A percentile compares a stretch with the other conserved stretches of the same genome.
Evolutionary conservation across 768 basidiomycete genomes (phyloP).

Genomic region (Lepiota brunneoincarnata): DNA sequence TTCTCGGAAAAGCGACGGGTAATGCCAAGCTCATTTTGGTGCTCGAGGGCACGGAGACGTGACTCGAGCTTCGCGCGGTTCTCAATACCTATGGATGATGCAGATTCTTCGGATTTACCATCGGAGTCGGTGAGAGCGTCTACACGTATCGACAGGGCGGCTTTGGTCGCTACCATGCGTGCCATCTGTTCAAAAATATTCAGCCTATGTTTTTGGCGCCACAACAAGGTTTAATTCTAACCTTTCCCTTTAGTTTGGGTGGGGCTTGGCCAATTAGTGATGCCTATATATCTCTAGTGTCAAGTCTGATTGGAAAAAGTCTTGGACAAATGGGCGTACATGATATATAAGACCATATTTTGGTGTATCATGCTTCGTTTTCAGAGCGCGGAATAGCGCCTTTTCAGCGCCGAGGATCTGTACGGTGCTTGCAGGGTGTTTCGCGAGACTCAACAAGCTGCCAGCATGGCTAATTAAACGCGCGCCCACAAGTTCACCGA

Average conservation of each 20-base stretch:
- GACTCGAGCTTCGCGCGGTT: conserved; percentile 96
- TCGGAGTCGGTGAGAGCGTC: conserved; percentile 94
- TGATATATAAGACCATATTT: conserved; percentile 99
- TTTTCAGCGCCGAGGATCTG: conserved; percentile 99
- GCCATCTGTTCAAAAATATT: conserved; percentile 68
- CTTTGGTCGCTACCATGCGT: conserved; percentile 99
- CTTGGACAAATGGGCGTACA: conserved; percentile 41
- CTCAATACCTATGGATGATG: conserved; percentile 87
- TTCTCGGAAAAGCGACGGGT: conserved; percentile 62
- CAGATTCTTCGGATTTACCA: conserved; percentile 78
- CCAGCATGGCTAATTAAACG: conserved; percentile 95
- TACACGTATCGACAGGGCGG: conserved; percentile 94
- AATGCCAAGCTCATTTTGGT: conserved; percentile 70
- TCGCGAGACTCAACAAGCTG: conserved; percentile 89
- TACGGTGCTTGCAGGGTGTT: conserved; percentile 97
- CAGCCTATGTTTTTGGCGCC: background rate
- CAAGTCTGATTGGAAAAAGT: background rate
- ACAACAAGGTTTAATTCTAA: conserved; percentile 23
- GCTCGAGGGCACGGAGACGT: conserved; percentile 84
- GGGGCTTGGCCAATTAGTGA: conserved; percentile 97
- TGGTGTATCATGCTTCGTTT: conserved; percentile 98
- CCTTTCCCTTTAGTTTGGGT: conserved; percentile 97
- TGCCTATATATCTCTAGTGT: conserved; percentile 45
- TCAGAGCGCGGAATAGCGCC: conserved; percentile 94
- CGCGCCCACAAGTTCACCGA: conserved; percentile 92